Evolutionary conservation across 2,329 filamentous ascomycete species (phyloP).

Genomic region (Fusarium pilosicola): DNA sequence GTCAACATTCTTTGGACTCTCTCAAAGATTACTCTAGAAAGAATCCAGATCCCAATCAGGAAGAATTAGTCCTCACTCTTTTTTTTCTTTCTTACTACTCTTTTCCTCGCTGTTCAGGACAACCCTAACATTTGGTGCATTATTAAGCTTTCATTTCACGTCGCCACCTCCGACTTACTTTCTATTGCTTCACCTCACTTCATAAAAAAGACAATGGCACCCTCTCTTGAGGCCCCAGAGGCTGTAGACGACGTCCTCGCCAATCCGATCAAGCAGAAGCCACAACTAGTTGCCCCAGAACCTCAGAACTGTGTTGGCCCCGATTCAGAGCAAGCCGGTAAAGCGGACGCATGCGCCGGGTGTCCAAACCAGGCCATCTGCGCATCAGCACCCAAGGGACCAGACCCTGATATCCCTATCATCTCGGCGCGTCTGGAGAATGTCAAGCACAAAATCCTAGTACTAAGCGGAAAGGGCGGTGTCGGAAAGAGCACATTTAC

Average conservation of each 20-base stretch:
- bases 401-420: conserved; percentile 90
- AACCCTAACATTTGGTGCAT: not conserved
- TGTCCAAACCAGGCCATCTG: conserved; percentile 98
- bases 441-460: conserved; percentile 91
- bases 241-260: conserved; percentile 75
- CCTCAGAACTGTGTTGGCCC: conserved; percentile 97
- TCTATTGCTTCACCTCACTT: not conserved
- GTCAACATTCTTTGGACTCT: not conserved
- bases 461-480: conserved; percentile 93
- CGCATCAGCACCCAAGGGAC: conserved; percentile 91
- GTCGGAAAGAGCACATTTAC: conserved; percentile 97
- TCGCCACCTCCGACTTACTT: conserved; percentile 31
- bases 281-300: conserved; percentile 90
- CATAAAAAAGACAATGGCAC: conserved; percentile 69
- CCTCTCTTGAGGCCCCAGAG: conserved; percentile 78
- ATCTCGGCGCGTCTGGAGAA: conserved; percentile 84
- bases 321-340: conserved; percentile 76
- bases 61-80: not conserved
- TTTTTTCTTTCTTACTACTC: not conserved
- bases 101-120: not conserved
- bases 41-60: no score
- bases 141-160: conserved; percentile 35
- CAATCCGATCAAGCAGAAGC: conserved; percentile 80
- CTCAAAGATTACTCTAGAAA: not conserved
- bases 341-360: conserved; percentile 86